Conservation (phyloP, 306 rosid genomes). For the Trichosanthes truncata region DNA sequence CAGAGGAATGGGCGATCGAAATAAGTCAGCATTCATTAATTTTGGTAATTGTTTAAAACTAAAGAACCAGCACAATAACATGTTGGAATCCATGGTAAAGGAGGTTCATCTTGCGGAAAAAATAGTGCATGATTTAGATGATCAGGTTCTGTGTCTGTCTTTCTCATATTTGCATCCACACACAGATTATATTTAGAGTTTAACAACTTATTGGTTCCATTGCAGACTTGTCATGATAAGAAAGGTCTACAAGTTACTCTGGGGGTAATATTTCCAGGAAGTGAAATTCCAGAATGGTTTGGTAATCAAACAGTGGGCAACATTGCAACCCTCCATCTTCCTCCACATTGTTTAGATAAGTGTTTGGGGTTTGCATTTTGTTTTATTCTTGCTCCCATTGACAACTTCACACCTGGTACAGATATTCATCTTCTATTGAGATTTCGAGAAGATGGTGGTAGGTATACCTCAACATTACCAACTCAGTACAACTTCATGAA, state of each 20-base stretch:
- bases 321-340: not conserved
- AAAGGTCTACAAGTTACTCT: too few relatives aligned
- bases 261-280: not conserved
- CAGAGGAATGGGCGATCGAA: too few relatives aligned
- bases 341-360: not conserved
- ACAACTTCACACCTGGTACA: too few relatives aligned
- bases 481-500: too few relatives aligned
- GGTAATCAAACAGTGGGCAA: not conserved
- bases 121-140: not conserved
- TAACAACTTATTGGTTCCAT: too few relatives aligned
- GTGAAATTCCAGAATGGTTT: too few relatives aligned
- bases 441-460: too few relatives aligned
- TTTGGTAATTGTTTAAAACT: not conserved
- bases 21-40: not conserved
- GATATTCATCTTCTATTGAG: too few relatives aligned
- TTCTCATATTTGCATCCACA: too few relatives aligned
- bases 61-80: not conserved
- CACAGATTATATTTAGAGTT: too few relatives aligned
- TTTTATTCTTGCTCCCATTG: not conserved
- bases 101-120: not conserved
- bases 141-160: not conserved
- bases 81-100: not conserved
- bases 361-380: not conserved
- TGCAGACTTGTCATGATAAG: too few relatives aligned
- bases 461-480: too few relatives aligned